Evolutionary conservation across 1,284 basidiomycete species (phyloP), one percentile per base, ranked within the genome.

Genomic region (Inonotus hispidus): DNA sequence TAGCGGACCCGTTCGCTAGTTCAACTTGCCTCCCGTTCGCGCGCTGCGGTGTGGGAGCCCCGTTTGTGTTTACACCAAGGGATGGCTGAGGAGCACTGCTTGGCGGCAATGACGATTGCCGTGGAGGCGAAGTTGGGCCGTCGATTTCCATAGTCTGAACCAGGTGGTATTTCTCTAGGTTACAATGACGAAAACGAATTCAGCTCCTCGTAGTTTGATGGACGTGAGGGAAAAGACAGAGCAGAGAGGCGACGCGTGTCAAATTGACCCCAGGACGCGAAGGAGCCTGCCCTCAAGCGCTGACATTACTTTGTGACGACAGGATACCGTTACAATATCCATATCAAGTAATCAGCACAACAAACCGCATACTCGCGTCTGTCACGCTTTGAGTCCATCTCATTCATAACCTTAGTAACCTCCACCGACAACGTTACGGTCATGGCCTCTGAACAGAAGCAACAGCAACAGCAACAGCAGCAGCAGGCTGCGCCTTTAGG

Each of bases 81-180:
- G 77, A 74, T 7, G 73, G 73, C 61, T 80, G 72, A 3, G 85
- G 85, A 0, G 82, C 82, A 63, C 85, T 90, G 69, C 88, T 90
- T 3, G 87, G 84, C 5, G 88, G 88, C 5, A 89, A 71, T 53
- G 82, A 82, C 16, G 73, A 71, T 6, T 71, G 63, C 16, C 72
- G 69, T 53, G 80, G 79, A 53, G 80, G 79, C 7, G 80, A 80
- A 23, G 77, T 73, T 37, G 72, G 66, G 13, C 71, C 73, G 53
- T 78, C 75, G 21, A 73, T 61, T 54, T 79, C 72, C 78, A 81
- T 80, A 27, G 25, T n/a, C 14, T 29, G 4, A 0, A 14, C 0
- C 3, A 6, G n/a, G 13, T 8, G n/a, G 7, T 4, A n/a, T 32
- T 35, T 29, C 32, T 29, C 8, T 47, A 13, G 6, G 13, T n/a